These are phyloP conservation scores for Starmera amethionina DNA, from an alignment of 805 yeast species.

Conservation along the genomic window DNA sequence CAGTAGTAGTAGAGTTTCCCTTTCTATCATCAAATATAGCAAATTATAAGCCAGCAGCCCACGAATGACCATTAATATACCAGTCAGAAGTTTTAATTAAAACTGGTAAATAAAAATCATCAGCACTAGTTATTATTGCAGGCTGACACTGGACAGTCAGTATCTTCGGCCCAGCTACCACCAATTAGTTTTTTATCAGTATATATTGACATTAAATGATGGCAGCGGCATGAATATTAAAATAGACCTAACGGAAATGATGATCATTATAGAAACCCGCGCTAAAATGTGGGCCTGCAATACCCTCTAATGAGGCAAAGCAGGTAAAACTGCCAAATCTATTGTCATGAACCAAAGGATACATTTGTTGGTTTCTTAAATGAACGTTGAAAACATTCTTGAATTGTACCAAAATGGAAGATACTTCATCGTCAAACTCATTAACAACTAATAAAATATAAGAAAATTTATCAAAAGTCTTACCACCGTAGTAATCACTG, in stretches of 20 bases:
- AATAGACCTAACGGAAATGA: slow-evolving; percentile 82
- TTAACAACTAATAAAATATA: slow-evolving; percentile 41
- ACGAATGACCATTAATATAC: slow-evolving; percentile 64
- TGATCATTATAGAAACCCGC: slow-evolving; percentile 76
- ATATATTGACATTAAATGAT: slow-evolving; percentile 31
- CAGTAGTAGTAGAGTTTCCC: slow-evolving; percentile 65
- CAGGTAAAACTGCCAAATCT: slow-evolving; percentile 47
- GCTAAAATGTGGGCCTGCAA: slow-evolving; percentile 50
- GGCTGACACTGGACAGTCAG: too few species aligned
- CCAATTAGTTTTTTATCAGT: slow-evolving; percentile 41
- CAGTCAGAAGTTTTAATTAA: slow-evolving; percentile 55
- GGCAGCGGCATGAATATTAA: slow-evolving; percentile 77
- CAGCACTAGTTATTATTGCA: too few species aligned
- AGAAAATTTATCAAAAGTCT: slow-evolving; percentile 45
- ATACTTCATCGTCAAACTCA: slow-evolving; percentile 33
- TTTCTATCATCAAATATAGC: slow-evolving; percentile 63
- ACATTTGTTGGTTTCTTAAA: slow-evolving; percentile 29
- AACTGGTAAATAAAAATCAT: slow-evolving; percentile 51
- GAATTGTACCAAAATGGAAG: slow-evolving; percentile 26
- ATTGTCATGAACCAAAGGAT: slow-evolving; percentile 47
- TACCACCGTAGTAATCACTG: slow-evolving; percentile 46
- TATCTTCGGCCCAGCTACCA: slow-evolving; percentile 36
- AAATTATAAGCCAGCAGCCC: slow-evolving; percentile 61
- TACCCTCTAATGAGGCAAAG: slow-evolving; percentile 31
- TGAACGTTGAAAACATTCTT: slow-evolving; percentile 35